Evolutionary conservation across 2,329 filamentous ascomycete genomes (phyloP).

Genomic region (Verticillium albo-atrum): DNA sequence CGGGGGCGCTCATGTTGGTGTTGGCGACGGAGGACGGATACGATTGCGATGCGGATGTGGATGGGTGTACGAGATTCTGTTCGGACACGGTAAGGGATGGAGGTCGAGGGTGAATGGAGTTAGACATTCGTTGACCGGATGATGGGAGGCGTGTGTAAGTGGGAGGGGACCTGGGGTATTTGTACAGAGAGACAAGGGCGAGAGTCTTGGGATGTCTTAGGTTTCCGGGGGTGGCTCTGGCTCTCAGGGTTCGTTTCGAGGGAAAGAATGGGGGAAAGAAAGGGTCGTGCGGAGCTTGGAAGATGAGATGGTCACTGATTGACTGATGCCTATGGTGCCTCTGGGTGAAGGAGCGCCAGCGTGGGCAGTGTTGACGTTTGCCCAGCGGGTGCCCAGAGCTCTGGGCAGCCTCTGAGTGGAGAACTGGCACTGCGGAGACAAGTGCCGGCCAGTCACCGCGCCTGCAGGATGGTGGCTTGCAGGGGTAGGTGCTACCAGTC

Average conservation of each 20-base stretch:
- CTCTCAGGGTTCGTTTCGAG: background rate
- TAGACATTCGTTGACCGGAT: background rate
- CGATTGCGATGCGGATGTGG: background rate
- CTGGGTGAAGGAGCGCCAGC: background rate
- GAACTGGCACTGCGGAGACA: background rate
- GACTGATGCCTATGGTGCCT: background rate
- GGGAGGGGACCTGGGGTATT: background rate
- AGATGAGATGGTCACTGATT: background rate
- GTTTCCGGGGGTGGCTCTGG: no score
- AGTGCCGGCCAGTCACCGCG: background rate
- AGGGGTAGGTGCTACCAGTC: background rate
- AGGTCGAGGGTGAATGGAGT: background rate
- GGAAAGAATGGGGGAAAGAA: background rate
- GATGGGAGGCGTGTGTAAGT: background rate
- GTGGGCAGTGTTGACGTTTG: background rate
- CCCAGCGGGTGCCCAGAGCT: background rate
- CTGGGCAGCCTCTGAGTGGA: background rate
- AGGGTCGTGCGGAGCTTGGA: background rate
- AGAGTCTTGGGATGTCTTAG: background rate
- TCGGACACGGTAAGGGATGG: background rate
- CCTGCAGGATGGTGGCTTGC: background rate
- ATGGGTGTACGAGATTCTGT: background rate
- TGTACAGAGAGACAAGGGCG: background rate
- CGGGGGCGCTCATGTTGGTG: conserved; percentile 10
- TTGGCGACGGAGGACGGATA: conserved; percentile 1